These are phyloP conservation scores for Cryphonectria nitschkei DNA, from an alignment of 2,329 filamentous ascomycete genomes.

Conservation along the genomic window DNA sequence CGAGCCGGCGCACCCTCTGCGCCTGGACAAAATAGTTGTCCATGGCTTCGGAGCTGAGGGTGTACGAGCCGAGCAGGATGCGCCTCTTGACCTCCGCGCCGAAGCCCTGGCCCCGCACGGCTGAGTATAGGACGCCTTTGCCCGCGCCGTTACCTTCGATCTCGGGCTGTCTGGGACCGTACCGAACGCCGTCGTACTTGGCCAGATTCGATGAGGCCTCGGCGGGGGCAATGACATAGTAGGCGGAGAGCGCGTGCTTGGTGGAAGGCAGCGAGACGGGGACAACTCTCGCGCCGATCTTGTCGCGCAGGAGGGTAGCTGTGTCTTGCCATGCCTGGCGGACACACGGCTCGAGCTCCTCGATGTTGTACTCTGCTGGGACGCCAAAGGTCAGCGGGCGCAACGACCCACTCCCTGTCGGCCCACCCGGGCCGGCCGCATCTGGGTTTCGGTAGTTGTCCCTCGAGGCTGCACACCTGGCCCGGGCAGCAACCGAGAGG, in stretches of 20 bases:
- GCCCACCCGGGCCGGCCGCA: not conserved
- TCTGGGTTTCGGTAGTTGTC: slow-evolving; percentile 17
- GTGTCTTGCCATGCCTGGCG: slow-evolving; percentile 69
- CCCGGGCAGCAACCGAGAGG: slow-evolving; percentile 59
- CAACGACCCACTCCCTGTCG: not conserved
- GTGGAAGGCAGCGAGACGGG: slow-evolving; percentile 83
- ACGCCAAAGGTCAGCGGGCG: slow-evolving; percentile 56
- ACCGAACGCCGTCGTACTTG: slow-evolving; percentile 96
- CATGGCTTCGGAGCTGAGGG: slow-evolving; percentile 84
- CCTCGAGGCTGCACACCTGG: slow-evolving; percentile 42
- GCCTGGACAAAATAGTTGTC: slow-evolving; percentile 97
- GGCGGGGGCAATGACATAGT: slow-evolving; percentile 93
- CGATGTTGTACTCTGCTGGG: slow-evolving; percentile 83
- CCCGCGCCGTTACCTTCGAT: slow-evolving; percentile 55
- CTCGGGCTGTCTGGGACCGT: slow-evolving; percentile 42
- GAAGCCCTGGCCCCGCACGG: slow-evolving; percentile 74
- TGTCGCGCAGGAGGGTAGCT: slow-evolving; percentile 58
- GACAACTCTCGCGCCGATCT: slow-evolving; percentile 71
- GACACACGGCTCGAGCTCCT: slow-evolving; percentile 73
- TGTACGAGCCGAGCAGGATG: slow-evolving; percentile 88
- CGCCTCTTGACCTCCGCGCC: slow-evolving; percentile 84
- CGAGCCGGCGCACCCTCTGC: slow-evolving; percentile 81
- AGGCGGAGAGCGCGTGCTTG: slow-evolving; percentile 83
- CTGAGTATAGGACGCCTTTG: slow-evolving; percentile 71
- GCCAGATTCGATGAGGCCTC: slow-evolving; percentile 95